Conservation (phyloP, 2,329 filamentous ascomycete species). For the Trichoderma sp. region DNA sequence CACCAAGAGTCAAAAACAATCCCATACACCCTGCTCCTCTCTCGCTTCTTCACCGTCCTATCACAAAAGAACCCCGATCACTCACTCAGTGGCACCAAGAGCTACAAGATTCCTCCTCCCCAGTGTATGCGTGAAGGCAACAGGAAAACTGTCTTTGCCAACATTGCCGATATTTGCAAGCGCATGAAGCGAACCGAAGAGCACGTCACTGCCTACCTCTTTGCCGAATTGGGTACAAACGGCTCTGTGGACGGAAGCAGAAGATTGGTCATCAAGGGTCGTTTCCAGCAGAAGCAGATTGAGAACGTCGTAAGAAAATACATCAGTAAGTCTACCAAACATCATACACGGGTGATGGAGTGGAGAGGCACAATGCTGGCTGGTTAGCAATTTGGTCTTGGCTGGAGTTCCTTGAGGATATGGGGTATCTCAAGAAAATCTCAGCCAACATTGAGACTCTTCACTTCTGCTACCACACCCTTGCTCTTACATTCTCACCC, state of each 20-base stretch:
- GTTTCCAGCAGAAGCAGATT: slow-evolving; percentile 99
- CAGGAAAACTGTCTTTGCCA: slow-evolving; percentile 99
- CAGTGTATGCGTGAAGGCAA: slow-evolving; percentile 99
- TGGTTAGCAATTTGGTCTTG: not conserved
- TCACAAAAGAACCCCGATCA: slow-evolving; percentile 97
- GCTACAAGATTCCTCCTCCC: slow-evolving; percentile 98
- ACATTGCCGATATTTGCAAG: slow-evolving; percentile 98
- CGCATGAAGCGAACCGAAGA: slow-evolving; percentile 99
- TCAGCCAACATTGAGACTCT: not conserved
- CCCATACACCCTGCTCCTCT: slow-evolving; percentile 82
- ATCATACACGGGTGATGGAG: not conserved
- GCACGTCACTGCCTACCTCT: slow-evolving; percentile 95
- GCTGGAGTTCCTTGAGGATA: not conserved
- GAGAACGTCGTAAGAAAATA: slow-evolving; percentile 96
- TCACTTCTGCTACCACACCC: not conserved
- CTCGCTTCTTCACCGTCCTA: slow-evolving; percentile 92
- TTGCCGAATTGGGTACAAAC: slow-evolving; percentile 96
- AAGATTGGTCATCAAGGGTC: slow-evolving; percentile 96
- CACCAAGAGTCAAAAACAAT: slow-evolving; percentile 80
- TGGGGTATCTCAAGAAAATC: not conserved
- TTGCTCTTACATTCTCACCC: not conserved
- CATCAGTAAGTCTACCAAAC: slow-evolving; percentile 67
- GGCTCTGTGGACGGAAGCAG: slow-evolving; percentile 92
- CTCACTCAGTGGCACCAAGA: slow-evolving; percentile 83
- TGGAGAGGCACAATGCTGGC: not conserved